Conservation (phyloP, 345 rosid species). For the Carallia brachiata region DNA sequence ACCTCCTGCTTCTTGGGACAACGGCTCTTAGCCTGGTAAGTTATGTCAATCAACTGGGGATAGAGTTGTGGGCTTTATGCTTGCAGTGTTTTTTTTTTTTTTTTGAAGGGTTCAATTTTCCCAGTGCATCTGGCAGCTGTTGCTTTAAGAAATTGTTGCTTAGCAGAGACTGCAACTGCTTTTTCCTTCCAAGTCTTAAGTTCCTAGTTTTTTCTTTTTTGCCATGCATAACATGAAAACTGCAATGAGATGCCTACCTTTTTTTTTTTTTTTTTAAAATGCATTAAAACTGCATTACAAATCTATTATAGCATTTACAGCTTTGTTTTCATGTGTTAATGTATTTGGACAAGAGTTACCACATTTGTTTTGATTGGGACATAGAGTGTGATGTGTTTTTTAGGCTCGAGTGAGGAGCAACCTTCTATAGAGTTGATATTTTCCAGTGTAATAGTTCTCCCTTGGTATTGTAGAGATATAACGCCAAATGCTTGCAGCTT, state of each 20-base stretch:
- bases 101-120: background rate
- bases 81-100: background rate
- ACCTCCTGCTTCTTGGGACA: slow-evolving; percentile 90
- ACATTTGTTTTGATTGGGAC: background rate
- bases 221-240: background rate
- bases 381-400: background rate
- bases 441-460: no score
- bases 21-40: slow-evolving; percentile 86
- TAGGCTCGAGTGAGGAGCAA: no score
- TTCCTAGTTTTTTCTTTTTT: background rate
- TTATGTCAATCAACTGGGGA: background rate
- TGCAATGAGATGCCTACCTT: background rate
- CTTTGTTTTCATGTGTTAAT: background rate
- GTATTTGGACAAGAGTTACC: background rate
- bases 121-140: background rate
- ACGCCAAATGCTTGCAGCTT: background rate
- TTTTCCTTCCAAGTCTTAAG: background rate
- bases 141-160: background rate
- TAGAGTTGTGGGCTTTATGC: background rate
- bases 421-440: no score
- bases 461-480: background rate
- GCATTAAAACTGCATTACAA: no score
- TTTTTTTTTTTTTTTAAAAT: no score
- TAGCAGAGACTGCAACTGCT: background rate
- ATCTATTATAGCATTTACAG: background rate